Base-by-base conservation (phyloP, 2,329 filamentous ascomycete genomes). In the Didymella glomerata region DNA sequence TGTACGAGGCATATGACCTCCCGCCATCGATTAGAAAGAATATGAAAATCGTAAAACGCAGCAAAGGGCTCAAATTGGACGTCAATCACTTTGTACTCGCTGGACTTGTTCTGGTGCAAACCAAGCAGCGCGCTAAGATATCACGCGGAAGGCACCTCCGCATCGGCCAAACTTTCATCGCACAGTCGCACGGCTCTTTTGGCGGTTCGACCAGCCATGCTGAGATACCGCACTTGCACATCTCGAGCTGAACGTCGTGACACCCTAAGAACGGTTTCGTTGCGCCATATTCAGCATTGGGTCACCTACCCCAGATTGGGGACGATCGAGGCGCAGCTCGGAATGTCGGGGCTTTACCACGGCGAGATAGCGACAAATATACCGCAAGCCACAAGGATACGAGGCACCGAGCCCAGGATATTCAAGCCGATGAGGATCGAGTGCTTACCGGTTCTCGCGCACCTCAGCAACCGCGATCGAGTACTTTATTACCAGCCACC, bases 1-100 rank as follows among this genome's bases (percentile, higher is more conserved):
- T 22, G 34, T 44, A 49, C 25, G 45, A 54, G 49, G 49, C 49
- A 41, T n/a, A 50, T 36, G 42, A 46, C 46, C 49, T 54, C 45
- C 16, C 24, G 20, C 42, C 27, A 44, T 42, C 42, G 36, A 48
- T 7, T 48, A 52, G 44, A 48, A 48, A 46, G 34, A 47, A 51
- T n/a, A 27, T 10, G 24, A 13, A 27, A 27, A 27, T 45, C 7
- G 9, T 28, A 7, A 16, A 27, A 22, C n/a, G n/a, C 9, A 14
- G 6, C 20, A 24, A 13, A 24, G 10, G 3, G 38, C 38, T 14
- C 38, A 24, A 20, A 14, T 4, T 24, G 38, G 18, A 24, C 20
- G 4, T 41, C 18, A 6, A 8, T 28, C 27, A 22, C 4, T 24
- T 22, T 41, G 18, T 24, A 14, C 10, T 41, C n/a, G 9, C n/a